Evolutionary conservation across 257 asterid genomes (phyloP).

Genomic region (Solanum ossicruentum): DNA sequence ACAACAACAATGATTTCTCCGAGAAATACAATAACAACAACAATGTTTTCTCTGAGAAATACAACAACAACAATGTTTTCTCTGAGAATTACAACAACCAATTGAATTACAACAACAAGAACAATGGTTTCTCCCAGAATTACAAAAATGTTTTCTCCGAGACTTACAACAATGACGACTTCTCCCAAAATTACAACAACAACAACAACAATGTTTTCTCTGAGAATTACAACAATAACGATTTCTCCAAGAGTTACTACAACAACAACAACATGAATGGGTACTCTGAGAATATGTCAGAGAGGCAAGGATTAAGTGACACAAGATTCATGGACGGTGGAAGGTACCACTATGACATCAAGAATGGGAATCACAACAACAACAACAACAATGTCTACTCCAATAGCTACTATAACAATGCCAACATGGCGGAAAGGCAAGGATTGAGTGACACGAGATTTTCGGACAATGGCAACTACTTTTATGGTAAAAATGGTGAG

Average conservation of each 20-base stretch:
- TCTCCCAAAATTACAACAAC: not conserved
- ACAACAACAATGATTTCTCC: not conserved
- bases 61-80: not conserved
- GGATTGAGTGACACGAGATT: not conserved
- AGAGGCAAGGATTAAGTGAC: conserved; percentile 47
- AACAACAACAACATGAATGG: not conserved
- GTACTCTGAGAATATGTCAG: not conserved
- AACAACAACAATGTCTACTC: not conserved
- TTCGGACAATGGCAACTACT: not conserved
- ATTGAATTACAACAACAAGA: not conserved
- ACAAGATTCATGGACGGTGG: conserved; percentile 31
- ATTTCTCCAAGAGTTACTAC: not conserved
- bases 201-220: not conserved
- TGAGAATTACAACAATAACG: not conserved
- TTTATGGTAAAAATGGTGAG: not conserved
- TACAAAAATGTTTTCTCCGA: not conserved
- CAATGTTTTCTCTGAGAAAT: not conserved
- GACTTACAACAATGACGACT: not conserved
- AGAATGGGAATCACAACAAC: conserved; percentile 6
- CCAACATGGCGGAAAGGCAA: not conserved
- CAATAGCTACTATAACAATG: not conserved
- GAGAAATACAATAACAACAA: not conserved
- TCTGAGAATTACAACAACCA: not conserved
- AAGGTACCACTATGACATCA: conserved; percentile 16
- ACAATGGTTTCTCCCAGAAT: not conserved